Percentiles rank a stretch among this genome's conserved stretches.
These are phyloP conservation scores for Cyathus striatus DNA, from an alignment of 768 basidiomycete species.

Conservation along the genomic window DNA sequence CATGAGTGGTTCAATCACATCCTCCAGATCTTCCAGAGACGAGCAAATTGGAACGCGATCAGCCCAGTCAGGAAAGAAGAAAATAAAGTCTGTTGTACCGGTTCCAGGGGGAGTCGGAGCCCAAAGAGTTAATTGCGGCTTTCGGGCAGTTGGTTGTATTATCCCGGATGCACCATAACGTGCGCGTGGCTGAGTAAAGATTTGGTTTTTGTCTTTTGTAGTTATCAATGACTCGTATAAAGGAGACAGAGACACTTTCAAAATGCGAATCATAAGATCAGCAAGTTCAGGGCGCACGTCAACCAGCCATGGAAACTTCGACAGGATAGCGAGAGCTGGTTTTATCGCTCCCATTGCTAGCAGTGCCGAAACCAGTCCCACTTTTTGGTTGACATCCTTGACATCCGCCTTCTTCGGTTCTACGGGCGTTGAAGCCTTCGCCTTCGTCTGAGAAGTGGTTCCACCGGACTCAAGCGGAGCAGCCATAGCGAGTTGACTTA, in stretches of 20 bases:
- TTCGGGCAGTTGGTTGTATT: slow-evolving; percentile 47
- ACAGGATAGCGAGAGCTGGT: slow-evolving; percentile 72
- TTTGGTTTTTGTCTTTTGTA: slow-evolving; percentile 54
- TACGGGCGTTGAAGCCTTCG: slow-evolving; percentile 32
- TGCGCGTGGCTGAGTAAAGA: slow-evolving; percentile 58
- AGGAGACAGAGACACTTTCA: slow-evolving; percentile 63
- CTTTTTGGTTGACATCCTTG: slow-evolving; percentile 70
- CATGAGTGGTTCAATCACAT: slow-evolving; percentile 77
- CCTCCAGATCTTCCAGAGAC: slow-evolving; percentile 61
- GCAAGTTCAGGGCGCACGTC: slow-evolving; percentile 80
- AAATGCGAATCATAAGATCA: slow-evolving; percentile 76
- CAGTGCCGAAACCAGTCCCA: slow-evolving; percentile 72
- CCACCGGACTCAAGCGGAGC: slow-evolving; percentile 64
- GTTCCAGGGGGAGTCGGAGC: slow-evolving; percentile 83
- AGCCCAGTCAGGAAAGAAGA: slow-evolving; percentile 87
- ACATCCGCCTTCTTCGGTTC: slow-evolving; percentile 37
- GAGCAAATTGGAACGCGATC: slow-evolving; percentile 64
- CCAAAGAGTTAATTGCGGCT: slow-evolving; percentile 64
- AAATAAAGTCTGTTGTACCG: slow-evolving; percentile 69
- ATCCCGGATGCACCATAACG: slow-evolving; percentile 60
- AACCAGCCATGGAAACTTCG: slow-evolving; percentile 81
- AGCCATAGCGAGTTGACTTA: slow-evolving; percentile 80
- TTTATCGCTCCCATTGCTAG: slow-evolving; percentile 82
- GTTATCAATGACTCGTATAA: slow-evolving; percentile 55
- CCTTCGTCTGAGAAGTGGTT: slow-evolving; percentile 29